These are phyloP conservation scores for Nothomitra cinnamomea DNA, from an alignment of 2,329 filamentous ascomycete species.

Conservation along the genomic window DNA sequence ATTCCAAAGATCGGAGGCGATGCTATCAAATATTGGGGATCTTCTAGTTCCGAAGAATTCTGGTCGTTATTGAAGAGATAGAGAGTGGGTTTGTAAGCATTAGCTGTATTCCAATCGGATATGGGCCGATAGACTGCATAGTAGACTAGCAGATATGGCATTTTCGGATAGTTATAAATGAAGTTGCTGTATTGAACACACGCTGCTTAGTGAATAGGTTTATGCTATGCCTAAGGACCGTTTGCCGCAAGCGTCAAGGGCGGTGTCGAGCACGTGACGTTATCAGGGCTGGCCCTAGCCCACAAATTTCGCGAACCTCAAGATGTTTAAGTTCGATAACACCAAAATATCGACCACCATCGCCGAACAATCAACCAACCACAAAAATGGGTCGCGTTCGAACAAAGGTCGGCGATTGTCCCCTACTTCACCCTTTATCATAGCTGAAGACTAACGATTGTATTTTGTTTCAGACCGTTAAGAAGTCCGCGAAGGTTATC, in stretches of 20 bases:
- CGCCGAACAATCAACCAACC: conserved; percentile 11
- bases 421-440: not conserved
- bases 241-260: no score
- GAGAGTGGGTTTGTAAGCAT: no score
- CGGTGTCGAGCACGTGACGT: not conserved
- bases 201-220: no score
- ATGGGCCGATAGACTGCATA: no score
- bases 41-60: no score
- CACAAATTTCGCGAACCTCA: not conserved
- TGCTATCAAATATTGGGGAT: no score
- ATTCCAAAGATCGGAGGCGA: not conserved
- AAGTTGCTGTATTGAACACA: no score
- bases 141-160: no score
- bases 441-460: not conserved
- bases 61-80: no score
- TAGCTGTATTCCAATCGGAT: no score
- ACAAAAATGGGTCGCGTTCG: conserved; percentile 38
- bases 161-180: no score
- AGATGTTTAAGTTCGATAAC: not conserved
- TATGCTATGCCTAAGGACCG: no score
- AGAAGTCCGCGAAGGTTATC: conserved; percentile 95
- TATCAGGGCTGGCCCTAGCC: conserved; percentile 2
- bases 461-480: conserved; percentile 38
- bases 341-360: not conserved
- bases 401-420: conserved; percentile 23